phyloP scores from a whole-genome alignment of 352 stramenopile genomes.

The Peronospora belbahrii region DNA sequence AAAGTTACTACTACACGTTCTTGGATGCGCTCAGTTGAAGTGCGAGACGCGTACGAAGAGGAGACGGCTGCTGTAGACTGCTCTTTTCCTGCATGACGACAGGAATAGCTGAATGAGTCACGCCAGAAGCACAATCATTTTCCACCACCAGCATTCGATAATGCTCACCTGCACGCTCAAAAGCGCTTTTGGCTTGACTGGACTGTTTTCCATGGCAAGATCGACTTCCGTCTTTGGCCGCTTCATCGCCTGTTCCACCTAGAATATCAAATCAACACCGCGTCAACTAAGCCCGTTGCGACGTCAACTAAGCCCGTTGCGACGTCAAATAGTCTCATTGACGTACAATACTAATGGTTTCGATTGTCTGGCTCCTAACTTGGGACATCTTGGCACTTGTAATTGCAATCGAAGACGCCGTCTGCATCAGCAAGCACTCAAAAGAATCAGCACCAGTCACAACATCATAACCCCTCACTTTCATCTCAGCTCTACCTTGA shows the following conservation, averaged over 20 bases:
- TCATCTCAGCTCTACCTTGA: conserved; percentile 29
- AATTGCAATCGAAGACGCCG: conserved; percentile 43
- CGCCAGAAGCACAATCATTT: not conserved
- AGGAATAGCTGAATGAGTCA: not conserved
- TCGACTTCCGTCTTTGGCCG: conserved; percentile 65
- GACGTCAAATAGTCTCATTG: not conserved
- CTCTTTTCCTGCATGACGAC: conserved; percentile 14
- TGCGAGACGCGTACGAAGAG: conserved; percentile 40
- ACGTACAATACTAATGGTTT: conserved; percentile 62
- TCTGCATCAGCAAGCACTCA: too few relatives aligned
- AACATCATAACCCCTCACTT: not conserved
- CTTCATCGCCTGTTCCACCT: conserved; percentile 73
- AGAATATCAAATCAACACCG: not conserved
- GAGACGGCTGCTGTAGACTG: conserved; percentile 18
- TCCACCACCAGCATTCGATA: too few relatives aligned
- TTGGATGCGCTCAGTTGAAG: conserved; percentile 33
- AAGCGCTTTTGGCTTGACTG: conserved; percentile 40
- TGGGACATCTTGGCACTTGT: conserved; percentile 49
- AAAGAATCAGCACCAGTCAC: not conserved
- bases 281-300: not conserved
- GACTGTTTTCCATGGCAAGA: conserved; percentile 65
- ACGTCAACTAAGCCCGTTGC: not conserved
- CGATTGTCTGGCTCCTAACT: conserved; percentile 46
- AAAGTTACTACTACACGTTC: conserved; percentile 34
- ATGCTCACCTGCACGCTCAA: conserved; percentile 37